Base-by-base conservation (phyloP, 106 monocot species). In the Dioscorea alata region DNA sequence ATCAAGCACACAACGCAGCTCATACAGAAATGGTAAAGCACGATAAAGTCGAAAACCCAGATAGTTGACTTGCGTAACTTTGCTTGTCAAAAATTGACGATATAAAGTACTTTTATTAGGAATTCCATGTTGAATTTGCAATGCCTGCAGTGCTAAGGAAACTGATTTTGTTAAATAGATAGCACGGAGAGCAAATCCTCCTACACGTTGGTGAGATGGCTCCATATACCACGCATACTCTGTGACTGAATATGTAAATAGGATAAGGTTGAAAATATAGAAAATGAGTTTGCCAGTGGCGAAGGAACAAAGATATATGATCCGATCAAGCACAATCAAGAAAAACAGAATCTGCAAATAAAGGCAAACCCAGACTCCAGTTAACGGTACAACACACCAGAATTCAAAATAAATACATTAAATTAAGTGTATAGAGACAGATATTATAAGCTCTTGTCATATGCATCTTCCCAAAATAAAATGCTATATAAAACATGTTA, bases 1-100 rank as follows among this genome's bases (percentile, higher is more conserved):
- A 69, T 97, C 97, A 66, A 97, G 97, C 60, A 92, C 92, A 79
- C 97, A 97, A 48, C 97, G 83, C 32, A 97, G 77, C 69, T 97
- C 97, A 92, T 97, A 97, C 24, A 97, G 74, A 74, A 97, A 97
- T 12, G 97, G 97, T 23, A 92, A 79, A 18, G 84, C 89, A 69
- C 97, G 97, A 74, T 92, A 97, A 52, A 97, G 71, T 51, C 97
- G 79, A 63, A 97, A 97, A 2, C 92, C 97, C 61, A 97, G 69
- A 76, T 89, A 97, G 71, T 89, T 89, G 23, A 95, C 70, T 80
- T 84, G 94, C 48, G 94, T 82, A 65, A 95, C 81, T 78, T 88
- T 85, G 66, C 97, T 84, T 5, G 92, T 97, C 66, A 97, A 66
- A 75, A 89, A 97, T 33, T 97, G 97, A 57, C 89, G 68, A 66